A percentile compares a stretch with the other conserved stretches of the same genome.
Conservation (phyloP, 2,329 filamentous ascomycete genomes). For the Colletotrichum melonis region DNA sequence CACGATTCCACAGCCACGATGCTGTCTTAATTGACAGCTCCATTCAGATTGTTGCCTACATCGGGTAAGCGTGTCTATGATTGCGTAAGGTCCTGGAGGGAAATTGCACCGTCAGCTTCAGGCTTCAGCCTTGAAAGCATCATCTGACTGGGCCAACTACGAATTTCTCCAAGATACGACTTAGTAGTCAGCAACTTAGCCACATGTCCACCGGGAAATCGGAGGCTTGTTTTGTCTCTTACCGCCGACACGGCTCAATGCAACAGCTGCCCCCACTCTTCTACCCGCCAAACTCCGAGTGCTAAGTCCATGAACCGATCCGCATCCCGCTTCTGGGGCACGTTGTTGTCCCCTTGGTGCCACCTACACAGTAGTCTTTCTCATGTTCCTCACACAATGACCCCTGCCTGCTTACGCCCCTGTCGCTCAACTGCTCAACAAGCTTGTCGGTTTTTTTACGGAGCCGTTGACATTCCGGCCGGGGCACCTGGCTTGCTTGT, state of each 20-base stretch:
- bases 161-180: not conserved
- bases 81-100: not conserved
- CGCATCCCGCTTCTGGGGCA: slow-evolving; percentile 5
- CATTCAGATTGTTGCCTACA: slow-evolving; percentile 7
- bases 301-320: slow-evolving; percentile 34
- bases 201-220: not conserved
- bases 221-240: slow-evolving; percentile 15
- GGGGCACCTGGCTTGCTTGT: not conserved
- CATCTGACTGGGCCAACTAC: not conserved
- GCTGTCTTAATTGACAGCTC: not conserved
- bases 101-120: not conserved
- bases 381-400: not conserved
- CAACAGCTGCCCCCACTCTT: slow-evolving; percentile 20
- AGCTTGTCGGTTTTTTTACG: slow-evolving; percentile 25
- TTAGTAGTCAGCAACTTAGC: not conserved
- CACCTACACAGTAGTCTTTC: not conserved
- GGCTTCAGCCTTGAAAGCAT: not conserved
- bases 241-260: slow-evolving; percentile 28
- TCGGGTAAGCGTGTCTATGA: not conserved
- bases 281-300: slow-evolving; percentile 34
- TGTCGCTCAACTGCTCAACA: slow-evolving; percentile 32
- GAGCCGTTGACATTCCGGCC: not conserved
- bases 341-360: not conserved
- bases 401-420: slow-evolving; percentile 5
- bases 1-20: not conserved